A percentile compares a stretch with the other conserved stretches of the same genome.
Conservation (phyloP, 2,329 filamentous ascomycete species). For the Exophiala bonariae region DNA sequence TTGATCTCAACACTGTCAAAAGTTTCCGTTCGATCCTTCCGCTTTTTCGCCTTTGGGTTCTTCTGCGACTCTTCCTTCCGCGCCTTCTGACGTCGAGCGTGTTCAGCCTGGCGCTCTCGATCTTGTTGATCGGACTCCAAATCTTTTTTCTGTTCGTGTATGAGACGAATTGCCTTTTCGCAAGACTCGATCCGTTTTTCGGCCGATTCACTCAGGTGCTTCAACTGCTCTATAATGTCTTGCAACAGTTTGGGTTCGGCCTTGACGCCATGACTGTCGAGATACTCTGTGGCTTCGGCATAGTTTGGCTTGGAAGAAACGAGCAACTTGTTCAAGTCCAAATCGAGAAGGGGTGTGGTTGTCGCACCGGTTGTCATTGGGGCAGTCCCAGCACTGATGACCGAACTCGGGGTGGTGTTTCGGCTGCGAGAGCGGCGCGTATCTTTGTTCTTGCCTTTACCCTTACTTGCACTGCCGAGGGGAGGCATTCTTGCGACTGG, state of each 20-base stretch:
- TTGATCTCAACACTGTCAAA: constrained; percentile 57
- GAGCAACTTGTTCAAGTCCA: constrained; percentile 49
- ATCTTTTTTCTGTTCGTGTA: constrained; percentile 59
- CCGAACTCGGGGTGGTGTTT: constrained; percentile 63
- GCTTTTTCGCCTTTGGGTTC: constrained; percentile 71
- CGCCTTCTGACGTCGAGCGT: constrained; percentile 45
- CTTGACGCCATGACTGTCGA: constrained; percentile 49
- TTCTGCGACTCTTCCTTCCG: constrained; percentile 47
- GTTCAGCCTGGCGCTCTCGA: constrained; percentile 50
- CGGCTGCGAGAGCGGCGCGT: constrained; percentile 58
- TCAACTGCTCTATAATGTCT: constrained; percentile 55
- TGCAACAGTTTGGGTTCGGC: constrained; percentile 49
- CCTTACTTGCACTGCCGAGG: constrained; percentile 40
- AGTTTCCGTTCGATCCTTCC: constrained; percentile 66
- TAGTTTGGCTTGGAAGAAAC: constrained; percentile 52
- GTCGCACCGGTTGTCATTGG: constrained; percentile 32
- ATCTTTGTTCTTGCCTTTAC: constrained; percentile 56
- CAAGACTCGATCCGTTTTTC: constrained; percentile 58
- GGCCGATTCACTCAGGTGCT: constrained; percentile 57
- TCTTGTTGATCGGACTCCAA: constrained; percentile 54
- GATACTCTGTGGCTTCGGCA: constrained; percentile 58
- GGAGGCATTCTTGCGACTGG: constrained; percentile 38
- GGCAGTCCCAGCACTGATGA: constrained; percentile 46
- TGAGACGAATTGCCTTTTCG: constrained; percentile 60
- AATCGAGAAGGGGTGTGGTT: constrained; percentile 56